These are phyloP conservation scores for Termitomyces sp. DNA, from an alignment of 1,284 basidiomycete species.

Conservation along the genomic window DNA sequence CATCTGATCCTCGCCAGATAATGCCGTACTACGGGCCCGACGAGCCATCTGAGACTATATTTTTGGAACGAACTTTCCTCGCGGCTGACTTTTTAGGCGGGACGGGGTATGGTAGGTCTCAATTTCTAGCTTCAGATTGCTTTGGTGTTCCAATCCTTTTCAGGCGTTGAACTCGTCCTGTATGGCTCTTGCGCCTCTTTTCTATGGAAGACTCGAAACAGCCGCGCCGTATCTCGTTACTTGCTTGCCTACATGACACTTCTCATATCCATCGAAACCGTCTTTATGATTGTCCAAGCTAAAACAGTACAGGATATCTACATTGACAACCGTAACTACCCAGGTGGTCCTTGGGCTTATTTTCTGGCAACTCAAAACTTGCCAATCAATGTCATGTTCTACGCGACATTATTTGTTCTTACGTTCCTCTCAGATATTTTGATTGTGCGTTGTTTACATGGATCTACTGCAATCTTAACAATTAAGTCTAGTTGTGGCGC, in stretches of 20 bases:
- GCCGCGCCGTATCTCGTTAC: not conserved
- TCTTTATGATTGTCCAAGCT: constrained; percentile 28
- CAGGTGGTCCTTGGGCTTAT: constrained; percentile 36
- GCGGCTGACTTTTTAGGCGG: not conserved
- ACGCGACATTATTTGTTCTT: constrained; percentile 37
- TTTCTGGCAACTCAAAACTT: constrained; percentile 35
- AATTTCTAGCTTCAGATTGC: not conserved
- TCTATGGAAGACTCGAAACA: not conserved
- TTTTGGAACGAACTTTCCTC: not conserved
- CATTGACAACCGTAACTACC: constrained; percentile 41
- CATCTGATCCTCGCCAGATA: not conserved
- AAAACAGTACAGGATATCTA: constrained; percentile 36
- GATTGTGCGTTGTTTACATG: constrained; percentile 26
- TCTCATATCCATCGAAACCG: not conserved
- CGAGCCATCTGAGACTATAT: not conserved
- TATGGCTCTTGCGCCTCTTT: not conserved
- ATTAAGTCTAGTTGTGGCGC: constrained; percentile 34
- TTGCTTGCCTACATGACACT: not conserved
- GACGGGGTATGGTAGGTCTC: not conserved
- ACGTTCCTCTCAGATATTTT: constrained; percentile 37
- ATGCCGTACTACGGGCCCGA: not conserved
- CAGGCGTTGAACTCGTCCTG: not conserved
- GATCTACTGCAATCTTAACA: not conserved
- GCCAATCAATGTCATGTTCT: constrained; percentile 38
- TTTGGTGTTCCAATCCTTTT: not conserved